Evolutionary conservation across 768 basidiomycete genomes (phyloP).

Genomic region (Fomitopsis serialis): DNA sequence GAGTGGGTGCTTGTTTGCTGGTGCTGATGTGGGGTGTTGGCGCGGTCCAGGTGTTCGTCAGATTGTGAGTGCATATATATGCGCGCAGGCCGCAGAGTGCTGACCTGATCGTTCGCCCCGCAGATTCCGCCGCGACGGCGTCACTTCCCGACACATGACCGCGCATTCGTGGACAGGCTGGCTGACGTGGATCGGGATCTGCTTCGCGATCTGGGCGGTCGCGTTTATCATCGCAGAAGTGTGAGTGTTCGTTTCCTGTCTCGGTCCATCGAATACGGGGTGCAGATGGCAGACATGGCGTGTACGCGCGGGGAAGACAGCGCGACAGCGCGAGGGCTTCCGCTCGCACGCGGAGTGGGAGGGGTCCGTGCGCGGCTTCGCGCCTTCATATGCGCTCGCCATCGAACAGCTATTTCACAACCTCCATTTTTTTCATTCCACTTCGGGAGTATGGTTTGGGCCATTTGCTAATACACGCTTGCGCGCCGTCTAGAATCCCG

Average conservation of each 20-base stretch:
- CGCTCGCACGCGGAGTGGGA: no score
- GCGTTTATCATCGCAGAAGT: slow-evolving; percentile 28
- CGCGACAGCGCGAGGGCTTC: no score
- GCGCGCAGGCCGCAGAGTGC: no score
- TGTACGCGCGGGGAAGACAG: no score
- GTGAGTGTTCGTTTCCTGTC: slow-evolving; percentile 9
- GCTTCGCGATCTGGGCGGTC: slow-evolving; percentile 18
- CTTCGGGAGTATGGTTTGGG: background rate
- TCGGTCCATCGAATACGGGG: background rate
- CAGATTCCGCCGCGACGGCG: slow-evolving; percentile 23
- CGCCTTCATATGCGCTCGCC: no score
- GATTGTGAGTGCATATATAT: slow-evolving; percentile 13
- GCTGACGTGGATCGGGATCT: slow-evolving; percentile 24
- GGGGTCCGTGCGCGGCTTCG: no score
- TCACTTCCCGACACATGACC: slow-evolving; percentile 23
- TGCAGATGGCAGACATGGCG: no score
- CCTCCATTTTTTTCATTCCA: background rate
- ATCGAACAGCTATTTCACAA: background rate
- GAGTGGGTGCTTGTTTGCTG: background rate
- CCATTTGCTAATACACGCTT: background rate
- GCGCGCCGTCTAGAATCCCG: slow-evolving; percentile 17
- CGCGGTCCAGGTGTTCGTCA: slow-evolving; percentile 14
- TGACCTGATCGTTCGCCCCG: no score
- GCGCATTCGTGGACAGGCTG: slow-evolving; percentile 21
- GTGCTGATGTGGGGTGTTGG: background rate